A percentile compares a stretch with the other conserved stretches of the same genome.
Conservation (phyloP, 169 alveolate genomes). For the Besnoitia besnoiti region DNA sequence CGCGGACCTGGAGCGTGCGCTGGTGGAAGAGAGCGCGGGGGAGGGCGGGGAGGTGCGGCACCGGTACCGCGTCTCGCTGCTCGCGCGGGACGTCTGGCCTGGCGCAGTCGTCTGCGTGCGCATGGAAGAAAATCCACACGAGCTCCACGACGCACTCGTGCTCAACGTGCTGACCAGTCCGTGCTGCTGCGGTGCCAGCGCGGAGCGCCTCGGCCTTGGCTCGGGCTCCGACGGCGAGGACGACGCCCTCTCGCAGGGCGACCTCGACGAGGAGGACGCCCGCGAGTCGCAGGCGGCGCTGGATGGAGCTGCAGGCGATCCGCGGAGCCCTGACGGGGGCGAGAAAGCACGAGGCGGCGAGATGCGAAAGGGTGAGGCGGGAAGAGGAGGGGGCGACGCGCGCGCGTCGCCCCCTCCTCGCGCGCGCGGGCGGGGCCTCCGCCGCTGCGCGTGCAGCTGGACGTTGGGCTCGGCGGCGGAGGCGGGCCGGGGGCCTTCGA, state of each 20-base stretch:
- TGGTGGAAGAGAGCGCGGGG: neutral
- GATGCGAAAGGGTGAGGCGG: neutral
- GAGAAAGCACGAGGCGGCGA: neutral
- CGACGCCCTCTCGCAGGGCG: neutral
- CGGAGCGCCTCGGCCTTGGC: neutral
- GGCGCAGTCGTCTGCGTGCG: constrained; percentile 57
- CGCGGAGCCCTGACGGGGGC: neutral
- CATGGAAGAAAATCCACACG: constrained; percentile 25
- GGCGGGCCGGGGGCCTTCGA: neutral
- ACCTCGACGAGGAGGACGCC: neutral
- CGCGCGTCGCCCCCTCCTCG: neutral
- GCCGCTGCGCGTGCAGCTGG: neutral
- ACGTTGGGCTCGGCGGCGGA: neutral
- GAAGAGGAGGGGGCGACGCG: neutral
- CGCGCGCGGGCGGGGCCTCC: neutral
- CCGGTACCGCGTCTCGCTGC: neutral
- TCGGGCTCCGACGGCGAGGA: neutral
- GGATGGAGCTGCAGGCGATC: neutral
- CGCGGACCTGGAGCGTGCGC: constrained; percentile 2
- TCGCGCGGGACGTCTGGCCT: constrained; percentile 52
- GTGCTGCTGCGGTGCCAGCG: constrained; percentile 12
- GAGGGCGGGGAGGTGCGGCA: neutral
- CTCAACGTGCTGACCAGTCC: constrained; percentile 44
- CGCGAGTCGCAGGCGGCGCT: neutral
- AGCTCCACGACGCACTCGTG: constrained; percentile 59